Percentiles rank a stretch among this genome's conserved stretches.
phyloP scores from a whole-genome alignment of 495 filamentous ascomycete genomes.

The Aspergillus sclerotiicarbonarius region DNA sequence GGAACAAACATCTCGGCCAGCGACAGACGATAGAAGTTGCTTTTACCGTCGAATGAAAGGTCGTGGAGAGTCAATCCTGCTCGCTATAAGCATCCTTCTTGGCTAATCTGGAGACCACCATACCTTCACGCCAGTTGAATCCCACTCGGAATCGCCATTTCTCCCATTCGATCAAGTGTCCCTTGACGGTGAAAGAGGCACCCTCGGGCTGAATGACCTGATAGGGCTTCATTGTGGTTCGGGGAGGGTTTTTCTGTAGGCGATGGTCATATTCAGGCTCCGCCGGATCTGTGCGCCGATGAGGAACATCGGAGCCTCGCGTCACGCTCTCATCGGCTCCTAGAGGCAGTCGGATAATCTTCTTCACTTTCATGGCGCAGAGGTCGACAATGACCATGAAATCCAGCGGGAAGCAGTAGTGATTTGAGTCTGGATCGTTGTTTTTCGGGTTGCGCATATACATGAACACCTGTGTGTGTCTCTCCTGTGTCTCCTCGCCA shows the following conservation, averaged over 20 bases:
- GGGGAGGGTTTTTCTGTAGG: slow-evolving; percentile 63
- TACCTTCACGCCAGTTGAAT: slow-evolving; percentile 63
- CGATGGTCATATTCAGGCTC: slow-evolving; percentile 33
- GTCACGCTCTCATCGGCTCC: slow-evolving; percentile 15
- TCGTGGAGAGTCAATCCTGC: slow-evolving; percentile 44
- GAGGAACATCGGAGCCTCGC: too few relatives aligned
- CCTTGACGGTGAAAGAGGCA: slow-evolving; percentile 57
- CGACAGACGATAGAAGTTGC: slow-evolving; percentile 66
- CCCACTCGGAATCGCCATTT: slow-evolving; percentile 66
- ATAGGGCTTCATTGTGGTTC: slow-evolving; percentile 67
- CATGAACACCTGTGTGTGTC: slow-evolving; percentile 19
- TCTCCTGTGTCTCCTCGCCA: not conserved
- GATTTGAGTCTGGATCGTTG: slow-evolving; percentile 48
- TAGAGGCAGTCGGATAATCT: slow-evolving; percentile 38
- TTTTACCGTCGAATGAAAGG: slow-evolving; percentile 63
- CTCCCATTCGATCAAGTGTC: slow-evolving; percentile 55
- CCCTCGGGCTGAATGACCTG: slow-evolving; percentile 77
- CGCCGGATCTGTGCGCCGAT: not conserved
- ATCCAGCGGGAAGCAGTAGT: slow-evolving; percentile 76
- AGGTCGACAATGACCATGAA: slow-evolving; percentile 61
- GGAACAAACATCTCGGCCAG: slow-evolving; percentile 78
- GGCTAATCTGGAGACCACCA: slow-evolving; percentile 29
- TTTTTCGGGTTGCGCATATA: slow-evolving; percentile 32
- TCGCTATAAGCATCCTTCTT: too few relatives aligned
- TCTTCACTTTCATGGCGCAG: slow-evolving; percentile 54